phyloP scores from a whole-genome alignment of 768 basidiomycete genomes.

The Pilatotrama ljubarskyi region DNA sequence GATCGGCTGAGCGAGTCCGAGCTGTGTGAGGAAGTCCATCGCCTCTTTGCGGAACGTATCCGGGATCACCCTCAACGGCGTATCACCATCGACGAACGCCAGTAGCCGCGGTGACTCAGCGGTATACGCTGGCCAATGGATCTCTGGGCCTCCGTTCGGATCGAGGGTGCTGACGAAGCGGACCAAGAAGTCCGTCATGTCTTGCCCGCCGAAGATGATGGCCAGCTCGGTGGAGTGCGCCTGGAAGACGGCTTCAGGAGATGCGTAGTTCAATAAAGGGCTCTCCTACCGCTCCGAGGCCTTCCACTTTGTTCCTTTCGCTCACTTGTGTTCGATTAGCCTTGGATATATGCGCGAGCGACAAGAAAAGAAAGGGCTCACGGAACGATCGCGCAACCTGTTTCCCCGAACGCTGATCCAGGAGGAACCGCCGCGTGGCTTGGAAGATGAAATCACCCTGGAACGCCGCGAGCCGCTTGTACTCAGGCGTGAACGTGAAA shows the following conservation, averaged over 20 bases:
- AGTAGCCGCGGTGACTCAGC: slow-evolving; percentile 37
- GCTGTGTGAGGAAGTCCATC: slow-evolving; percentile 26
- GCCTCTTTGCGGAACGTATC: slow-evolving; percentile 45
- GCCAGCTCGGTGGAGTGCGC: slow-evolving; percentile 45
- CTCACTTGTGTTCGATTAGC: too few relatives aligned
- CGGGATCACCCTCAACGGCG: slow-evolving; percentile 36
- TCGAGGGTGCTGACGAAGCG: slow-evolving; percentile 42
- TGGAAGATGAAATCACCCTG: slow-evolving; percentile 40
- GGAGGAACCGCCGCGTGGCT: slow-evolving; percentile 37
- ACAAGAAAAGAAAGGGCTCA: too few relatives aligned
- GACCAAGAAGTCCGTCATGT: slow-evolving; percentile 48
- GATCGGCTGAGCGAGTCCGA: neutral
- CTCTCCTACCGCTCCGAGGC: neutral
- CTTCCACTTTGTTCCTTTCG: neutral
- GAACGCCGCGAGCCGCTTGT: slow-evolving; percentile 37
- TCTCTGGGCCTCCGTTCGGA: slow-evolving; percentile 39
- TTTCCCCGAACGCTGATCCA: slow-evolving; percentile 32
- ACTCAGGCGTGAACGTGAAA: slow-evolving; percentile 45
- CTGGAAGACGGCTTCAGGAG: too few relatives aligned
- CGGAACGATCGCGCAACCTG: slow-evolving; percentile 38
- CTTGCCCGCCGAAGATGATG: slow-evolving; percentile 43
- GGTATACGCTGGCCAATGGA: slow-evolving; percentile 48
- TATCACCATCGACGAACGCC: slow-evolving; percentile 41
- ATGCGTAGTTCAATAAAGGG: too few relatives aligned
- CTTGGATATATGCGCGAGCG: too few relatives aligned